These are phyloP conservation scores for Bothriochloa decipiens DNA, from an alignment of 176 grass and related monocot genomes.

Conservation along the genomic window DNA sequence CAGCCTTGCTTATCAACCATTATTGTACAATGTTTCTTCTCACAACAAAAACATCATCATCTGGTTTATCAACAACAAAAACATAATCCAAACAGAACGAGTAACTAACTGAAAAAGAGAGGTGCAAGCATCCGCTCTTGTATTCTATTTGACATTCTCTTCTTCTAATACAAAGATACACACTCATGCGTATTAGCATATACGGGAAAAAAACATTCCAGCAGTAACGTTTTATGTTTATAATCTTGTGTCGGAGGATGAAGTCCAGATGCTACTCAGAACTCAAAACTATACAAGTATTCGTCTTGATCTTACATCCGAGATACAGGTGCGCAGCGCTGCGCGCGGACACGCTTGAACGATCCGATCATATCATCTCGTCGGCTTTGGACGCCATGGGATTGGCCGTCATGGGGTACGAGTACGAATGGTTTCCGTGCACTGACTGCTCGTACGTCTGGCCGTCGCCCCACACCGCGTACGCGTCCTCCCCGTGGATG, in stretches of 20 bases:
- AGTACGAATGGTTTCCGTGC: constrained; percentile 49
- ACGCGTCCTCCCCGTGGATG: constrained; percentile 80
- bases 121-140: too few relatives aligned
- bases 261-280: neutral
- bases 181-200: too few relatives aligned
- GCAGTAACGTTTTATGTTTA: neutral
- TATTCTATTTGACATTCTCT: too few relatives aligned
- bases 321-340: neutral
- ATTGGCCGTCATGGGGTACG: constrained; percentile 34
- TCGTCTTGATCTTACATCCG: neutral
- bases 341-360: too few relatives aligned
- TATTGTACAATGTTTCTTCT: too few relatives aligned
- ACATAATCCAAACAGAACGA: too few relatives aligned
- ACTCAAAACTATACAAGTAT: neutral
- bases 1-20: too few relatives aligned
- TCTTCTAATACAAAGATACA: too few relatives aligned
- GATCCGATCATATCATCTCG: constrained; percentile 36
- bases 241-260: neutral
- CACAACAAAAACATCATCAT: too few relatives aligned
- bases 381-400: constrained; percentile 47
- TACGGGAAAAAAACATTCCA: too few relatives aligned
- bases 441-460: constrained; percentile 82
- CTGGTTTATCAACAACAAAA: too few relatives aligned
- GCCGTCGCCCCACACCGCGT: constrained; percentile 89
- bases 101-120: too few relatives aligned